These are phyloP conservation scores for Elaeis oleifera DNA, from an alignment of 202 grass and related monocot species.

Conservation along the genomic window DNA sequence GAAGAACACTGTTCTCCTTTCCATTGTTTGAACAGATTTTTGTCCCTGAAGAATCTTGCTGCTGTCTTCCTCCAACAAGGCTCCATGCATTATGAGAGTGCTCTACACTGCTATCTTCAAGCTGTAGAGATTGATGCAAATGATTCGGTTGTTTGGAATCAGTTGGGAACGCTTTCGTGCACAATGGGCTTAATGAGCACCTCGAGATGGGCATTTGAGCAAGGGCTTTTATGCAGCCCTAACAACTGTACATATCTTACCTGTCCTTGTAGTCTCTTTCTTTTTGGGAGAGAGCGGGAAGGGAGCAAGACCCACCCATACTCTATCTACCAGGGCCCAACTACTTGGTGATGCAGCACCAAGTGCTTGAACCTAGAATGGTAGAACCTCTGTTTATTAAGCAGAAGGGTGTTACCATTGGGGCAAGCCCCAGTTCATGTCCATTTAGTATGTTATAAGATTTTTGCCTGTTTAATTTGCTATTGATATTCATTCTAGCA, in stretches of 20 bases:
- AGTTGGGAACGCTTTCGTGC: slow-evolving; percentile 85
- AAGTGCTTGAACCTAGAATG: no score
- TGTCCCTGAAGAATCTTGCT: slow-evolving; percentile 93
- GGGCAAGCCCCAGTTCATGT: no score
- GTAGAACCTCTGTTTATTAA: no score
- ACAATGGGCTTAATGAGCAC: slow-evolving; percentile 72
- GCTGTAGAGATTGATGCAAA: slow-evolving; percentile 84
- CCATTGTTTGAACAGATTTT: slow-evolving; percentile 38
- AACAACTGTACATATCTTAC: slow-evolving; percentile 57
- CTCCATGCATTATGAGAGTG: slow-evolving; percentile 57
- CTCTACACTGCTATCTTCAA: slow-evolving; percentile 85
- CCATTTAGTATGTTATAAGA: no score
- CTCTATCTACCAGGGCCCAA: no score
- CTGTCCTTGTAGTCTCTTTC: no score
- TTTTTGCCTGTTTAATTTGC: no score
- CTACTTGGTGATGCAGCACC: no score
- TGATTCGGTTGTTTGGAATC: slow-evolving; percentile 98
- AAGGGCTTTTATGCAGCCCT: slow-evolving; percentile 85
- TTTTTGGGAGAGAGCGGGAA: no score
- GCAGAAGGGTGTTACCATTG: no score
- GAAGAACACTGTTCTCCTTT: neutral
- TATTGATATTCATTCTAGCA: no score
- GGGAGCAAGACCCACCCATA: no score
- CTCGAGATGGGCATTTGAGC: slow-evolving; percentile 98
- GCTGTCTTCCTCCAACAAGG: slow-evolving; percentile 86